Evolutionary conservation across 1,284 basidiomycete genomes (phyloP), one percentile per base, ranked within the genome.

Genomic region (Microbotryum saponariae): DNA sequence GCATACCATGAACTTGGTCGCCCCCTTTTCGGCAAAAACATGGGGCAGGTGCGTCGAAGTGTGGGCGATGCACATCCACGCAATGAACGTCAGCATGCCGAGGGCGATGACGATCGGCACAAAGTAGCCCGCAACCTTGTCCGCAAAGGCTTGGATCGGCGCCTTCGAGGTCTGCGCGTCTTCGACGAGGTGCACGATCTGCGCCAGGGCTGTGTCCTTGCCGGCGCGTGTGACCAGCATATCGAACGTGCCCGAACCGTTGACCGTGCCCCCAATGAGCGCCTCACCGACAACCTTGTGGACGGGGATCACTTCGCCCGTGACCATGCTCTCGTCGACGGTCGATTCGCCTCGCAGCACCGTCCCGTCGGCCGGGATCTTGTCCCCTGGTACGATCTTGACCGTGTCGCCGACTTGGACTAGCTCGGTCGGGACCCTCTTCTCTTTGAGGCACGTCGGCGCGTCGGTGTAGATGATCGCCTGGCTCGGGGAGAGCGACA

Each of bases 151-250:
- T 74, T 99, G 96, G 66, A 99, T 97, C 4, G 96, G 96, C 1
- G 96, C 94, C 76, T 98, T 98, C 65, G 85, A 88, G 2, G 93
- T 97, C 77, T 98, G 96, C 0, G 96, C 96, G 56, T 98, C 93
- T 74, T 97, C 91, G 64, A 99, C 96, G 60, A 98, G 85, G 72
- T 85, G 86, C 65, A 98, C 94, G 66, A 99, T 97, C 77, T 98
- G 96, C 3, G 91, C 83, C 6, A 99, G 82, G 0, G 93, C 91
- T 0, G 96, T 97, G 74, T 98, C 93, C 71, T 91, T 88, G 54
- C 96, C 96, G 2, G 96, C 91, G 25, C 92, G 87, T 2, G 89
- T 92, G 68, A 99, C 91, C 42, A 85, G 77, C 85, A 98, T 93
- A 74, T 98, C 91, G 75, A 98, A 89, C 0, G 91, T 91, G 14